A percentile compares a stretch with the other conserved stretches of the same genome.
Conservation (phyloP, 1,284 basidiomycete genomes). For the Microbotryum lychnidis-dioicae region DNA sequence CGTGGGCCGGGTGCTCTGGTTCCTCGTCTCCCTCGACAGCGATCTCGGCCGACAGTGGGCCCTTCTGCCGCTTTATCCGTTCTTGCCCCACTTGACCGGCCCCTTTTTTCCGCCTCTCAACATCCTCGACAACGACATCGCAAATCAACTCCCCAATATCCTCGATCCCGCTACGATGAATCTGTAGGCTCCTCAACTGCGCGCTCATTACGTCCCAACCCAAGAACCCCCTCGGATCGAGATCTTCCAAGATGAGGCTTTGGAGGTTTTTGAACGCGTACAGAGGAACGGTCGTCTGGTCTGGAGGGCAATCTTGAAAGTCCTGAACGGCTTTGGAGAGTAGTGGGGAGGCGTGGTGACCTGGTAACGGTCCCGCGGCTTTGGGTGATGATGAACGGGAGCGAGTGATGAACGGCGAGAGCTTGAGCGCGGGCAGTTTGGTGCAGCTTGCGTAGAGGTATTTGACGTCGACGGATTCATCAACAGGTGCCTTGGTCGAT, state of each 20-base stretch:
- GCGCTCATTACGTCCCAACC: constrained; percentile 75
- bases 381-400: constrained; percentile 45
- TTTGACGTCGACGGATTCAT: constrained; percentile 57
- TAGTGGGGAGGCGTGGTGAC: too few species aligned
- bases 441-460: constrained; percentile 81
- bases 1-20: constrained; percentile 36
- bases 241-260: constrained; percentile 61
- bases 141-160: constrained; percentile 74
- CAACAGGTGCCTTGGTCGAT: constrained; percentile 51
- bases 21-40: constrained; percentile 28
- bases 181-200: constrained; percentile 61
- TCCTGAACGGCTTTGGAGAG: constrained; percentile 51
- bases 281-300: constrained; percentile 66
- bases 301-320: constrained; percentile 60
- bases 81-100: constrained; percentile 14
- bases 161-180: constrained; percentile 68
- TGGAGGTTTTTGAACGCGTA: constrained; percentile 75
- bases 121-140: constrained; percentile 64
- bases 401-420: constrained; percentile 29
- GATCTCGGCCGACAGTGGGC: constrained; percentile 1
- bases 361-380: constrained; percentile 48
- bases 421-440: constrained; percentile 63
- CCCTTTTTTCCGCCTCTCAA: constrained; percentile 47
- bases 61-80: constrained; percentile 6
- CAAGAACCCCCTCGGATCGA: constrained; percentile 71